Percentiles rank a stretch among this genome's conserved stretches.
phyloP scores from a whole-genome alignment of 768 basidiomycete genomes.

The Coprinopsis cinerea region DNA sequence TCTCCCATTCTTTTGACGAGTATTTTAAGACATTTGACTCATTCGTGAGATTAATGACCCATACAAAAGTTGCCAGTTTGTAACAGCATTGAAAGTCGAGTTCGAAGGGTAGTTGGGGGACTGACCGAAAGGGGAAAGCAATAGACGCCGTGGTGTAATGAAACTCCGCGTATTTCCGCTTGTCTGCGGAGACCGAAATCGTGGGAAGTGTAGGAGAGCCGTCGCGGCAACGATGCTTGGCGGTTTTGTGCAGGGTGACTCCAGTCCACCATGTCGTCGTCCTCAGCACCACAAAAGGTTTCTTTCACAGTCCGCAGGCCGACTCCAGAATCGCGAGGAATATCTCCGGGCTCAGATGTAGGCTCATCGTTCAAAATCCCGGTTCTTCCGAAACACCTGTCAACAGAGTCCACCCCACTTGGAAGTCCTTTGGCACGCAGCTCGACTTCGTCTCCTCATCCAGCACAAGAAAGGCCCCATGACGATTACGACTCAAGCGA shows the following conservation, averaged over 20 bases:
- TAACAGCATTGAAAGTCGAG: too few relatives aligned
- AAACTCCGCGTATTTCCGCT: too few relatives aligned
- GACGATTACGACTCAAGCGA: constrained; percentile 48
- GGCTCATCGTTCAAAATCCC: constrained; percentile 52
- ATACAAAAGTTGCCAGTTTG: too few relatives aligned
- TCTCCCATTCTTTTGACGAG: too few relatives aligned
- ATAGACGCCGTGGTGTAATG: too few relatives aligned
- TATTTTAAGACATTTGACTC: too few relatives aligned
- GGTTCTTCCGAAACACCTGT: constrained; percentile 53
- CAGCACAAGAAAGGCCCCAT: constrained; percentile 21
- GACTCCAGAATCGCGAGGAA: constrained; percentile 55
- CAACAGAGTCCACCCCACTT: constrained; percentile 32
- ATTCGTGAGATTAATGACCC: too few relatives aligned
- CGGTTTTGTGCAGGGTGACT: not conserved
- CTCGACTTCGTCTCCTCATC: constrained; percentile 16
- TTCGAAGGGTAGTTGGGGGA: too few relatives aligned
- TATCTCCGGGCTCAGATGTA: constrained; percentile 60
- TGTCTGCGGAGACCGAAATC: too few relatives aligned
- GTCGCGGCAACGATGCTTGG: not conserved
- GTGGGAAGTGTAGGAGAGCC: too few relatives aligned
- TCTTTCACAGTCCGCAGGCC: constrained; percentile 87
- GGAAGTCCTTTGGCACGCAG: constrained; percentile 54
- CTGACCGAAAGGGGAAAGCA: too few relatives aligned
- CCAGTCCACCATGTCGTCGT: constrained; percentile 9
- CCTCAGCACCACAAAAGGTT: constrained; percentile 34